These are phyloP conservation scores for Emmonsia crescens DNA, from an alignment of 2,329 filamentous ascomycete species.

Conservation along the genomic window DNA sequence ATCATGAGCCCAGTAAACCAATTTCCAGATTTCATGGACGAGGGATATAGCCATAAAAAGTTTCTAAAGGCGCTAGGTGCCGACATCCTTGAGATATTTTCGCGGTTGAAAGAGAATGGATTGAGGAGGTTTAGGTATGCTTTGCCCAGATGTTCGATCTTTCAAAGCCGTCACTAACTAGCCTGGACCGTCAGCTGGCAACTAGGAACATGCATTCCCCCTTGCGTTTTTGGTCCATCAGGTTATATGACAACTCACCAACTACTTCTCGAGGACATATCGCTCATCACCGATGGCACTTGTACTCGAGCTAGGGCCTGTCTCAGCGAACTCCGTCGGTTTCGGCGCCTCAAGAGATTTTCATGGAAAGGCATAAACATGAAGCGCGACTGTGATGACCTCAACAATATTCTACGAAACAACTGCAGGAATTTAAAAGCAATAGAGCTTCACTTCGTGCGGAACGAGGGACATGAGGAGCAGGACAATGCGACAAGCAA, in stretches of 20 bases:
- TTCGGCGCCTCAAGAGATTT: background rate
- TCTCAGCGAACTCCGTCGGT: background rate
- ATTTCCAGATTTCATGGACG: too few relatives aligned
- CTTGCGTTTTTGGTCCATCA: background rate
- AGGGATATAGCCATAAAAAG: background rate
- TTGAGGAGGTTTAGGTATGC: background rate
- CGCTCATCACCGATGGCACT: background rate
- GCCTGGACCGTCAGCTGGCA: background rate
- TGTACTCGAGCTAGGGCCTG: background rate
- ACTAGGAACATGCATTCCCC: background rate
- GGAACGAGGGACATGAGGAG: background rate
- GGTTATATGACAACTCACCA: background rate
- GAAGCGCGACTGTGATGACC: background rate
- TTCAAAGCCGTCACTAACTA: background rate
- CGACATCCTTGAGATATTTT: background rate
- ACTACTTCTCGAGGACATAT: background rate
- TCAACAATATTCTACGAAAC: background rate
- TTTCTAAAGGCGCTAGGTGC: background rate
- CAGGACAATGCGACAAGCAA: background rate
- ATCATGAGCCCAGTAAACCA: background rate
- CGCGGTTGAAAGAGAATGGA: background rate
- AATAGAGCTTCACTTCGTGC: background rate
- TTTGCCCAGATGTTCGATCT: background rate
- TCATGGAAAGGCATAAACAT: background rate
- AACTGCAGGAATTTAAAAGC: background rate